These are phyloP conservation scores for Colletotrichum godetiae DNA, from an alignment of 2,329 filamentous ascomycete species.

Conservation along the genomic window DNA sequence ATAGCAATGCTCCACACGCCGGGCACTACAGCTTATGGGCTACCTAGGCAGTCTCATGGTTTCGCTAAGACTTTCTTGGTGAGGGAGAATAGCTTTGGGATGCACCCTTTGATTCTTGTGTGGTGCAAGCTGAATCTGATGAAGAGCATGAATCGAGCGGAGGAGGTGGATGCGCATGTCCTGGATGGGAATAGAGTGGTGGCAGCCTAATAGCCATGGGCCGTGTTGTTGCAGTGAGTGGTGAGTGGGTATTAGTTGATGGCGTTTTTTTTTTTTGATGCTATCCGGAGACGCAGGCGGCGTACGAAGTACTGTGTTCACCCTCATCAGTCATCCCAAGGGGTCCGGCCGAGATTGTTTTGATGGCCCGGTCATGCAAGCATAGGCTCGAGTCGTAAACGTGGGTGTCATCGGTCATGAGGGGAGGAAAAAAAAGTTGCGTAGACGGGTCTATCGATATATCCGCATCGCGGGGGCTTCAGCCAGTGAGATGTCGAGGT, in stretches of 20 bases:
- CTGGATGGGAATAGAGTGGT: constrained; percentile 20
- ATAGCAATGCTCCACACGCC: background rate
- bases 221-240: background rate
- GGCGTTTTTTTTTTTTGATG: constrained; percentile 18
- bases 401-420: background rate
- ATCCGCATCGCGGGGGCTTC: constrained; percentile 4
- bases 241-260: constrained; percentile 1
- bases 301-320: background rate
- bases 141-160: background rate
- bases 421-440: background rate
- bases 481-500: background rate
- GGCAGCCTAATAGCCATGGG: background rate
- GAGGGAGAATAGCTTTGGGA: background rate
- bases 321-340: background rate
- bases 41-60: background rate
- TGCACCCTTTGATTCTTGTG: constrained; percentile 2
- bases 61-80: background rate
- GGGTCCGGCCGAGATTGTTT: constrained; percentile 5
- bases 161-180: constrained; percentile 16
- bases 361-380: constrained; percentile 10
- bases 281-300: constrained; percentile 8
- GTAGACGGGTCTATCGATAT: background rate
- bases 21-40: background rate
- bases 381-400: constrained; percentile 23
- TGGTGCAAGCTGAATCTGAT: constrained; percentile 16